Percentiles rank a stretch among this genome's conserved stretches.
These are phyloP conservation scores for Secale cereale DNA, from an alignment of 176 grass and related monocot species.

Conservation along the genomic window DNA sequence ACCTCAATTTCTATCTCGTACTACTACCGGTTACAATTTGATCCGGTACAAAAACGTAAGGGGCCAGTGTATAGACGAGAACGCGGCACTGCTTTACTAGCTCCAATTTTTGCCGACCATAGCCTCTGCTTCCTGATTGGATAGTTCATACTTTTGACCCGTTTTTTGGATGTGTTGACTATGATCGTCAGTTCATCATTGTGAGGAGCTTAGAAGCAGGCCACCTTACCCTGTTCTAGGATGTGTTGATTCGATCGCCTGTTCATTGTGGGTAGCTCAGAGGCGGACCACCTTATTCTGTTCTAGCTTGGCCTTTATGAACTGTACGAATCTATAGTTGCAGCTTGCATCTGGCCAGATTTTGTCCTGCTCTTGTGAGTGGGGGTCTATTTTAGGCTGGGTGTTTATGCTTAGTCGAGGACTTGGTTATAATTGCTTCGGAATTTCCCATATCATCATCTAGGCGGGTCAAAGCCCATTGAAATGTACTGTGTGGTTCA, in stretches of 20 bases:
- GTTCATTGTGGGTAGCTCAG: background rate
- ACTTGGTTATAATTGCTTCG: background rate
- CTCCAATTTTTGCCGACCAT: background rate
- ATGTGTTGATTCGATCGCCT: background rate
- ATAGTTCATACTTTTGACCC: background rate
- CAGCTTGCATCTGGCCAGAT: background rate
- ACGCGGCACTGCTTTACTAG: background rate
- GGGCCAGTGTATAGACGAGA: background rate
- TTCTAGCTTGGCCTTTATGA: background rate
- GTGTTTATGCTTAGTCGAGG: background rate
- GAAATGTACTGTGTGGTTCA: background rate
- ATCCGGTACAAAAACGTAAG: background rate
- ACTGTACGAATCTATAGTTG: background rate
- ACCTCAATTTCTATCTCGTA: background rate
- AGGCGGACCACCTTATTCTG: background rate
- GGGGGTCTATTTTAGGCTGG: background rate
- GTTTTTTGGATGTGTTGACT: conserved; percentile 4
- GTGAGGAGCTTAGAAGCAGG: background rate
- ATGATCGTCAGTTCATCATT: background rate
- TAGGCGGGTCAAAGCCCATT: background rate
- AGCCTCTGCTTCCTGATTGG: background rate
- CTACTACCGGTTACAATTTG: background rate
- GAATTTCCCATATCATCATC: background rate
- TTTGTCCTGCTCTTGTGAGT: background rate
- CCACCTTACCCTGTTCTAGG: background rate